Evolutionary conservation across 2,329 filamentous ascomycete species (phyloP).

Genomic region (Fusarium paranaense): DNA sequence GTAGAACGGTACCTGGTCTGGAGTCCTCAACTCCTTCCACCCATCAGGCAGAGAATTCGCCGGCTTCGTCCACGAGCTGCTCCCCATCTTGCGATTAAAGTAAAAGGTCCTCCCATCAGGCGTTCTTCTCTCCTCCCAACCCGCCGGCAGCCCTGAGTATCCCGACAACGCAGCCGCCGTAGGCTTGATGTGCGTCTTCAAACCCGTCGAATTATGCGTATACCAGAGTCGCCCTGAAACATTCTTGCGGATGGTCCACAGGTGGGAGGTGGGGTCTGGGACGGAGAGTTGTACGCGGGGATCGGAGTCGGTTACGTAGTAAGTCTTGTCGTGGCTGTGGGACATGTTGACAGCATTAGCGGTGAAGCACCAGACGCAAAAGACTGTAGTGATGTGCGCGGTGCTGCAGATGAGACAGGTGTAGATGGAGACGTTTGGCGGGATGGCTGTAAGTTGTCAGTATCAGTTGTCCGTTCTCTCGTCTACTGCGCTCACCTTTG

Average conservation of each 20-base stretch:
- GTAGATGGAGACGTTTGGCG: conserved; percentile 41
- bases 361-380: conserved; percentile 46
- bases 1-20: conserved; percentile 43
- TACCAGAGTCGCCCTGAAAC: conserved; percentile 44
- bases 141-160: conserved; percentile 30
- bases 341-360: conserved; percentile 36
- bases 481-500: conserved; percentile 17
- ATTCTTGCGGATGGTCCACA: conserved; percentile 45
- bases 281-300: conserved; percentile 29
- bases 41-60: conserved; percentile 36
- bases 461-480: accelerated
- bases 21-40: conserved; percentile 43
- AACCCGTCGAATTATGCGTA: conserved; percentile 39
- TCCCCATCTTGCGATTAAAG: conserved; percentile 38
- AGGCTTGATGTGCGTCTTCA: conserved; percentile 43
- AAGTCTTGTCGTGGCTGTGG: conserved; percentile 43
- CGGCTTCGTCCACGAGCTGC: conserved; percentile 41
- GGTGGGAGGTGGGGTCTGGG: conserved; percentile 27
- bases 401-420: conserved; percentile 46
- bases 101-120: conserved; percentile 39
- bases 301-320: conserved; percentile 44
- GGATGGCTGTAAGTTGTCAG: conserved; percentile 24
- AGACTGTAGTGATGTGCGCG: conserved; percentile 22
- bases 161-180: conserved; percentile 13
- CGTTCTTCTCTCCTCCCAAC: conserved; percentile 42